Evolutionary conservation across 1,139 yeast species (phyloP), one percentile per base, ranked within the genome.

Genomic region (Kodamaea plutei): DNA sequence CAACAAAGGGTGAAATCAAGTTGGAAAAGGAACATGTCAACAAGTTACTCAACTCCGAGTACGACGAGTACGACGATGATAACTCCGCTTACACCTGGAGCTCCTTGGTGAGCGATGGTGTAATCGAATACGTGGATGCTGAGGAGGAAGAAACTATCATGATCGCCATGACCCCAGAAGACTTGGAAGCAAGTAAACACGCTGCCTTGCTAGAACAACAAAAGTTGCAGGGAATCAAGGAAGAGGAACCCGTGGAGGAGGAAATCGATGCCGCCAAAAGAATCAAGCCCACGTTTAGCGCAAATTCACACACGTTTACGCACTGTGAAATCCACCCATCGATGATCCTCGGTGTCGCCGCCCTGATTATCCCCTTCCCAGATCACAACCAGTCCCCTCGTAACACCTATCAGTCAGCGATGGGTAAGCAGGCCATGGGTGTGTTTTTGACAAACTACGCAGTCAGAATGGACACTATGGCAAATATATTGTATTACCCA

Each of bases 371-470:
- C 73, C 99, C 99, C 15, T 91, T 91, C 84, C 99, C 99, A 10
- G 98, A 91, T 64, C 99, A 91, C 63, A 91, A 91, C 61, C 99
- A 91, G 70, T 89, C 97, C 37, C 98, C 98, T 37, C 94, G 98
- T 79, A 91, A 91, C 59, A 91, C 98, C 5, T 91, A 91, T 64
- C 98, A 91, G 68, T 88, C 96, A 55, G 98, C 98, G 43, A 91
- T 91, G 98, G 98, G 98, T 78, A 91, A 91, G 63, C 99, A 91
- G 67, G 99, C 99, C 38, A 91, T 91, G 98, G 99, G 99, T 56
- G 98, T 93, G n/a, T 89, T 87, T 61, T 73, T 91, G 52, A 91
- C 98, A 4, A 91, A 91, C 54, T 93, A 91, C 57, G 76, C 84
- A 34, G 96, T 89, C 31, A 85, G 99, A 67, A 91, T 91, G 98